These are phyloP conservation scores for Picea glauca DNA, from an alignment of 75 land plant species.

Conservation along the genomic window DNA sequence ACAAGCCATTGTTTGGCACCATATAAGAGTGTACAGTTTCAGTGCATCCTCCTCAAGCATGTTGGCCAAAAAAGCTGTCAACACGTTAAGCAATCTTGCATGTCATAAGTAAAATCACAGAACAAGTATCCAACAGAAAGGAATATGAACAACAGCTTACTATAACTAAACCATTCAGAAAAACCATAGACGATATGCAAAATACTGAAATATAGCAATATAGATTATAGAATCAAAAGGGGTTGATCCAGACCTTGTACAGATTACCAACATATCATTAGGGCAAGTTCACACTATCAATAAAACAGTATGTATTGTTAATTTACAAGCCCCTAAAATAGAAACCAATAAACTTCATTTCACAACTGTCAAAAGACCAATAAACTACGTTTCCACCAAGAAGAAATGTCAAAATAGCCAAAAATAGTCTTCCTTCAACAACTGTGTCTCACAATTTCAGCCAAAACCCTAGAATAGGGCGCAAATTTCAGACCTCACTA, in stretches of 20 bases:
- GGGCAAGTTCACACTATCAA: not conserved
- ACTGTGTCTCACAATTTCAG: no score
- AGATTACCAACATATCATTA: not conserved
- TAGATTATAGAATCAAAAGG: not conserved
- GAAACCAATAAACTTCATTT: not conserved
- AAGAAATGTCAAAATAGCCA: no score
- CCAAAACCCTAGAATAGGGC: no score
- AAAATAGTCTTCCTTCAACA: no score
- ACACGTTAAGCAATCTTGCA: not conserved
- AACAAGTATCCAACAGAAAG: not conserved
- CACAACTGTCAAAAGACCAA: no score
- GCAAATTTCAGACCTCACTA: no score
- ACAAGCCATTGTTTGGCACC: conserved; percentile 90
- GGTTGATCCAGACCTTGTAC: not conserved
- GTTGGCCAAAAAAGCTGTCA: conserved; percentile 48
- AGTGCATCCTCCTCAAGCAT: conserved; percentile 82
- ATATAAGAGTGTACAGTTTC: conserved; percentile 84
- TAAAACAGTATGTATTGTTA: not conserved
- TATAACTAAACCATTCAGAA: not conserved
- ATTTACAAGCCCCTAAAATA: not conserved
- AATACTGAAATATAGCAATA: conserved; percentile 1
- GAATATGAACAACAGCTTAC: not conserved
- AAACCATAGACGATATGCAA: not conserved
- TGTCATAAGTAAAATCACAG: not conserved
- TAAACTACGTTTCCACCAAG: no score